Evolutionary conservation across 2,329 filamentous ascomycete species (phyloP).

Genomic region (Endothia cerciana): DNA sequence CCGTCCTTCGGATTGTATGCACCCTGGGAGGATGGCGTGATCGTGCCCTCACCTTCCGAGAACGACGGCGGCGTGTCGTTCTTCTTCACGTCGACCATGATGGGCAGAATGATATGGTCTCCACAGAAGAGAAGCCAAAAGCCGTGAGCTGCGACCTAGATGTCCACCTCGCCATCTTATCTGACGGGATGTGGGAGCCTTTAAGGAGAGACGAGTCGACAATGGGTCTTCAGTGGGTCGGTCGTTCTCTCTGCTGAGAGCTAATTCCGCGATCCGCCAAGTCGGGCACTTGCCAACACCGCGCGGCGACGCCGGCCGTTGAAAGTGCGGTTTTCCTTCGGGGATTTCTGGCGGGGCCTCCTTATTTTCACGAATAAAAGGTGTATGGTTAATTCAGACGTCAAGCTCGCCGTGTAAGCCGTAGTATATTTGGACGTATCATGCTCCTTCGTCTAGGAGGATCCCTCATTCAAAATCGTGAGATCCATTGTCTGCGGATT

Average conservation of each 20-base stretch:
- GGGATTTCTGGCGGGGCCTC: too few relatives aligned
- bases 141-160: neutral
- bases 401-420: too few relatives aligned
- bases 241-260: neutral
- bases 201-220: neutral
- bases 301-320: too few relatives aligned
- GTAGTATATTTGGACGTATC: too few relatives aligned
- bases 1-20: neutral
- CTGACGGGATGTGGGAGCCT: slow-evolving; percentile 5
- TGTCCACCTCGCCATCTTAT: slow-evolving; percentile 4
- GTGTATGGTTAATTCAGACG: too few relatives aligned
- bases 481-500: too few relatives aligned
- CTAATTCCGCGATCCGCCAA: neutral
- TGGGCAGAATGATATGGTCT: neutral
- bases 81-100: slow-evolving; percentile 12
- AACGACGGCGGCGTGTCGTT: neutral
- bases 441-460: too few relatives aligned
- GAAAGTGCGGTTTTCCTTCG: too few relatives aligned
- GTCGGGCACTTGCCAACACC: neutral
- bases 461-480: too few relatives aligned
- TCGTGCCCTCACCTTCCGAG: slow-evolving; percentile 12
- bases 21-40: slow-evolving; percentile 12
- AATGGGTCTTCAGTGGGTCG: slow-evolving; percentile 10
- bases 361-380: too few relatives aligned
- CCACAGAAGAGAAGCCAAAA: neutral